A percentile compares a stretch with the other conserved stretches of the same genome.
phyloP scores from a whole-genome alignment of 805 yeast genomes.

The Teunomyces atbi region DNA sequence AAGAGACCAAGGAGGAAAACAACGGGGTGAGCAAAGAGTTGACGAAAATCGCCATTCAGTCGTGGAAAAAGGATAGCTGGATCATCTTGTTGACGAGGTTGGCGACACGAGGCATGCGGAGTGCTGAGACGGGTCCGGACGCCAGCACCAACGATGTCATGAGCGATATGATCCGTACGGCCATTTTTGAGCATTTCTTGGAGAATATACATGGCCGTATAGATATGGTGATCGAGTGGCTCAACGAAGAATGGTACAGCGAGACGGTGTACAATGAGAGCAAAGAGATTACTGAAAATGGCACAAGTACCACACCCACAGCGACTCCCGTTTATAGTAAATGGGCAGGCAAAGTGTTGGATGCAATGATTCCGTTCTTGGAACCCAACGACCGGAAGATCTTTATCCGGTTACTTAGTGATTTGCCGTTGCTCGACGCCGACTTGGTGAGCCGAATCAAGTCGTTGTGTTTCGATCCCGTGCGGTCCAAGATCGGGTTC shows the following conservation, averaged over 20 bases:
- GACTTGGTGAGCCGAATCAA: constrained; percentile 62
- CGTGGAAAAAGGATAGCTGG: constrained; percentile 72
- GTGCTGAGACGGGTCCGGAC: constrained; percentile 21
- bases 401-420: constrained; percentile 81
- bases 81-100: constrained; percentile 68
- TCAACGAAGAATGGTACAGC: constrained; percentile 90
- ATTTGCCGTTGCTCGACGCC: constrained; percentile 72
- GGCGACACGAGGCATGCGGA: constrained; percentile 74
- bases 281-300: constrained; percentile 16
- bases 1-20: constrained; percentile 16
- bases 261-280: constrained; percentile 46
- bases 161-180: constrained; percentile 63
- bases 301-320: background rate
- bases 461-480: constrained; percentile 83
- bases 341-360: constrained; percentile 73
- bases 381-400: constrained; percentile 78
- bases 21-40: constrained; percentile 47
- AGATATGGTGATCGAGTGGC: constrained; percentile 83
- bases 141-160: constrained; percentile 34
- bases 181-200: constrained; percentile 70
- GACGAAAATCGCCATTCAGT: constrained; percentile 51
- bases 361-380: constrained; percentile 77
- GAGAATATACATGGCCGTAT: constrained; percentile 69
- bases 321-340: constrained; percentile 43
- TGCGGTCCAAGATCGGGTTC: constrained; percentile 74